phyloP scores from a whole-genome alignment of 306 rosid genomes.

The Fagus sylvatica region DNA sequence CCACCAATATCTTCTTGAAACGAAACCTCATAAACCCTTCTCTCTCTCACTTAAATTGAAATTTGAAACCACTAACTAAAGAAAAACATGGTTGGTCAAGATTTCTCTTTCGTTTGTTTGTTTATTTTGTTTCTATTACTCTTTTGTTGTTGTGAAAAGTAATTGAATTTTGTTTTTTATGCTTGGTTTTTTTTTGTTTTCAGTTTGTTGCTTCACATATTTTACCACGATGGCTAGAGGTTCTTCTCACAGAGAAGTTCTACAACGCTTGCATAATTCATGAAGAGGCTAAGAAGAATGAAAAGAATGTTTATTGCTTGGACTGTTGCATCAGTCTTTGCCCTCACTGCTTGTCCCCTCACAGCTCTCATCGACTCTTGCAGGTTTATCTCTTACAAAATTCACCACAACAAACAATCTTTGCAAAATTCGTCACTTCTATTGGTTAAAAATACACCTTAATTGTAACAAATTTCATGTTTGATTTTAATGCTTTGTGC shows the following conservation, averaged over 20 bases:
- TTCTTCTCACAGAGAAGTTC: conserved; percentile 74
- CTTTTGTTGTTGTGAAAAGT: background rate
- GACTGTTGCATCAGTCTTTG: conserved; percentile 89
- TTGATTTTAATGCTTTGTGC: background rate
- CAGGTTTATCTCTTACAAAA: conserved; percentile 47
- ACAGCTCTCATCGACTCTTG: conserved; percentile 74
- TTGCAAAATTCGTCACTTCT: background rate
- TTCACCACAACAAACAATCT: background rate
- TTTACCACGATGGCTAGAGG: conserved; percentile 79
- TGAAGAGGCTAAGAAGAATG: conserved; percentile 81
- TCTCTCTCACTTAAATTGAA: background rate
- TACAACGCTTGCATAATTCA: conserved; percentile 91
- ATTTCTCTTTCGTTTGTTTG: background rate
- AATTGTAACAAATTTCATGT: background rate
- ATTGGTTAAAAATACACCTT: background rate
- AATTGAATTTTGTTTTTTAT: background rate
- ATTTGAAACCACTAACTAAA: conserved; percentile 10
- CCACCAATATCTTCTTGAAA: conserved; percentile 29
- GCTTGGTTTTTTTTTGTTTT: background rate
- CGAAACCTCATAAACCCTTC: conserved; percentile 17
- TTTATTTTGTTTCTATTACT: background rate
- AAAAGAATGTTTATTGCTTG: conserved; percentile 82
- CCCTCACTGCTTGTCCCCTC: conserved; percentile 83
- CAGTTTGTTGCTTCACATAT: conserved; percentile 40
- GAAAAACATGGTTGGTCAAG: conserved; percentile 48